phyloP scores from a whole-genome alignment of 1,284 basidiomycete species.

The Cystobasidiaceae sp. region DNA sequence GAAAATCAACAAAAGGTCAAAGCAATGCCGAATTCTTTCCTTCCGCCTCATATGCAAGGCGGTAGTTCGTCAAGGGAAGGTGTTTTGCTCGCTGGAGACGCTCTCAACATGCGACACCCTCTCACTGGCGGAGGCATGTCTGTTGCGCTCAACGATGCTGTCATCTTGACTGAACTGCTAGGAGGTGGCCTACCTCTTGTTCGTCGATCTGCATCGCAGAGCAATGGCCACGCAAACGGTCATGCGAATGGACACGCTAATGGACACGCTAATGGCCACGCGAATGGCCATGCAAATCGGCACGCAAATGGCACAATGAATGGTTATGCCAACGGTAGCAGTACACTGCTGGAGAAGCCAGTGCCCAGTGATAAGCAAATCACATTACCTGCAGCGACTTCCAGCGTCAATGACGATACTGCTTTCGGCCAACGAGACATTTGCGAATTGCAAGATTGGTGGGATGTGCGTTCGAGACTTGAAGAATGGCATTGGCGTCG shows the following conservation, averaged over 20 bases:
- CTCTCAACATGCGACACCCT: constrained; percentile 99
- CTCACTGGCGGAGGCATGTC: constrained; percentile 97
- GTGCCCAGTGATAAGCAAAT: too few relatives aligned
- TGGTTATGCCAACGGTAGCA: too few relatives aligned
- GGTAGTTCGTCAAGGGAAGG: constrained; percentile 54
- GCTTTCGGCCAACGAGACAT: constrained; percentile 28
- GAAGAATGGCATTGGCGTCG: constrained; percentile 76
- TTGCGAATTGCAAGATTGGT: constrained; percentile 57
- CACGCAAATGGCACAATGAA: background rate
- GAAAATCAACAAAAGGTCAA: constrained; percentile 48
- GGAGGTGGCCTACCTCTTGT: constrained; percentile 37
- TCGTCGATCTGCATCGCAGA: background rate
- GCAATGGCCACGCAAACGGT: background rate
- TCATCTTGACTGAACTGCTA: constrained; percentile 64
- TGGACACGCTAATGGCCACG: too few relatives aligned
- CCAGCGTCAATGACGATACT: background rate
- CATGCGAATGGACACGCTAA: background rate
- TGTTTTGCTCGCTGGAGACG: constrained; percentile 83
- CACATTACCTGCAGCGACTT: too few relatives aligned
- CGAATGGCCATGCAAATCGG: too few relatives aligned
- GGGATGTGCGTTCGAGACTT: constrained; percentile 56
- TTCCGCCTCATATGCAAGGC: constrained; percentile 80
- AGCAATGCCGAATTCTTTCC: constrained; percentile 93
- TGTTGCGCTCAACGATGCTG: constrained; percentile 78
- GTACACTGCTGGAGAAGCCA: too few relatives aligned